Conservation (phyloP, 495 filamentous ascomycete species). For the Paragyromitra xinjiangensis region DNA sequence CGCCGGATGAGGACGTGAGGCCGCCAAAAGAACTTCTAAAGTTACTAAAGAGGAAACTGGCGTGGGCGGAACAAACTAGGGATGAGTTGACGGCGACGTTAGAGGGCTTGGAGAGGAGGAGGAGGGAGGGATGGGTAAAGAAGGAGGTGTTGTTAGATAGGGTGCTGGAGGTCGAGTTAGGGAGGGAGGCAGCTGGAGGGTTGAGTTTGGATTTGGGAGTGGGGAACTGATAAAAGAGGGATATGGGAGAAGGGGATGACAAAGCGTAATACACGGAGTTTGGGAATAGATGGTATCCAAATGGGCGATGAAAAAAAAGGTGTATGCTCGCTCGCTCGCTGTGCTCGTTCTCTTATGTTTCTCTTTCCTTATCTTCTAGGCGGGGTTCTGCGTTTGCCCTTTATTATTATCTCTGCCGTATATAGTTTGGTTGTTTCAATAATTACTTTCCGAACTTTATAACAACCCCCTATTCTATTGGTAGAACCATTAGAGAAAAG, state of each 20-base stretch:
- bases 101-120: conserved; percentile 70
- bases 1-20: conserved; percentile 73
- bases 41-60: conserved; percentile 77
- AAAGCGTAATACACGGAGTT: not conserved
- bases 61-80: conserved; percentile 80
- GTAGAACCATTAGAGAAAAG: not conserved
- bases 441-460: not conserved
- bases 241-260: not conserved
- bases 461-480: not conserved
- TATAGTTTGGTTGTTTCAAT: conserved; percentile 3
- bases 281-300: not conserved
- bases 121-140: conserved; percentile 80
- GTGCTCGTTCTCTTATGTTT: not conserved
- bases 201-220: conserved; percentile 50
- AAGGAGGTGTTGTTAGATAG: conserved; percentile 76
- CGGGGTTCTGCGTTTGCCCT: not conserved
- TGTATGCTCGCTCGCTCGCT: not conserved
- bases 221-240: conserved; percentile 12
- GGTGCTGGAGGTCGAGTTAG: conserved; percentile 65
- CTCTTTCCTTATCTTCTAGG: not conserved
- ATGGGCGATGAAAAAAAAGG: not conserved
- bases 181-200: conserved; percentile 47
- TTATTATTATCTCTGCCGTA: not conserved
- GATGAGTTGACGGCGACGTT: conserved; percentile 70
- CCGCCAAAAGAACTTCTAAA: conserved; percentile 74